phyloP scores from a whole-genome alignment of 2,329 filamentous ascomycete genomes.

The Alternaria conjuncta region DNA sequence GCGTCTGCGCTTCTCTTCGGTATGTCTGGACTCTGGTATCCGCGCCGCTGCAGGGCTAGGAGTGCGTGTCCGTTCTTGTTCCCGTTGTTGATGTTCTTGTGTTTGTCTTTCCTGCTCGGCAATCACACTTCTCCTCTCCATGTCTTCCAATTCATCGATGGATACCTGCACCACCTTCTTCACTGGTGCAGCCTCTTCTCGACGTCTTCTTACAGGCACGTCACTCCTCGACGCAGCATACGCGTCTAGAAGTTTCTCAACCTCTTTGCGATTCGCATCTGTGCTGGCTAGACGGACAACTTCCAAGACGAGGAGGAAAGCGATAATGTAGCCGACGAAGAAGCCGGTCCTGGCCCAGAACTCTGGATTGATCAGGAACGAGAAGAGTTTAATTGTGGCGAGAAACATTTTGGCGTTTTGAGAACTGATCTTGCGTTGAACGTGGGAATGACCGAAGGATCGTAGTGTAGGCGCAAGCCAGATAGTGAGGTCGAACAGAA shows the following conservation, averaged over 20 bases:
- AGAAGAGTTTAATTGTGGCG: slow-evolving; percentile 5
- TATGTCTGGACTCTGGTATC: slow-evolving; percentile 1
- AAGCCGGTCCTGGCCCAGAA: slow-evolving; percentile 28
- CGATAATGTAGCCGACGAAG: slow-evolving; percentile 30
- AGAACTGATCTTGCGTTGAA: neutral
- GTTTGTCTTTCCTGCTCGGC: neutral
- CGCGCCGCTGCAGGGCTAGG: slow-evolving; percentile 11
- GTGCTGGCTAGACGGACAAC: slow-evolving; percentile 27
- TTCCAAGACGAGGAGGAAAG: slow-evolving; percentile 31
- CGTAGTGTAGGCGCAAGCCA: neutral
- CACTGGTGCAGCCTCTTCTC: neutral
- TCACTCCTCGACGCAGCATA: slow-evolving; percentile 19
- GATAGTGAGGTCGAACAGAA: neutral
- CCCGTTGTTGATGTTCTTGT: neutral
- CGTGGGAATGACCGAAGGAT: neutral
- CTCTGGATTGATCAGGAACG: slow-evolving; percentile 17
- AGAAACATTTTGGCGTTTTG: neutral
- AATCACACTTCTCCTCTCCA: slow-evolving; percentile 3
- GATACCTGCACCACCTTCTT: slow-evolving; percentile 1
- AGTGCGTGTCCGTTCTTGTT: slow-evolving; percentile 3
- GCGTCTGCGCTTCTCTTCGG: slow-evolving; percentile 10
- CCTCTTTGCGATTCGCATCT: slow-evolving; percentile 31
- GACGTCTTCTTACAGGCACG: neutral
- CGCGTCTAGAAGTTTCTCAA: slow-evolving; percentile 28
- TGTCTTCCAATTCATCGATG: slow-evolving; percentile 7